Evolutionary conservation across 2,329 filamentous ascomycete species (phyloP).

Genomic region (Aspergillus viridinutans): DNA sequence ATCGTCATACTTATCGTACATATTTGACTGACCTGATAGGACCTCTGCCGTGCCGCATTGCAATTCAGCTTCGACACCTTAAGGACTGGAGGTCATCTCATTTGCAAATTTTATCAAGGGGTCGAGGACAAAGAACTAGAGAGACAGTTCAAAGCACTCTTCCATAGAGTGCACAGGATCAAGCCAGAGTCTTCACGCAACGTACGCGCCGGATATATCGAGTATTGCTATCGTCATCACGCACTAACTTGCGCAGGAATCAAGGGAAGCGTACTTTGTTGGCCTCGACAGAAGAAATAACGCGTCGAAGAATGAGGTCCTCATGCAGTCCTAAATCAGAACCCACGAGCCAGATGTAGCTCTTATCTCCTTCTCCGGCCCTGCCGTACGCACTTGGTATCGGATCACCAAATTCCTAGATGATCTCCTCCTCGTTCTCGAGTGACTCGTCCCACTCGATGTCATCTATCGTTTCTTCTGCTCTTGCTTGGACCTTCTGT

Average conservation of each 20-base stretch:
- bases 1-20: not conserved
- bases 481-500: conserved; percentile 40
- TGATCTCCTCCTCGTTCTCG: conserved; percentile 31
- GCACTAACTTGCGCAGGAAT: conserved; percentile 55
- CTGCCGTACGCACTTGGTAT: not conserved
- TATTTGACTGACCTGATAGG: conserved; percentile 49
- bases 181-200: conserved; percentile 88
- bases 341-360: not conserved
- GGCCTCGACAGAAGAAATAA: conserved; percentile 64
- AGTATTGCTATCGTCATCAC: conserved; percentile 1
- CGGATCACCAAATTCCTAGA: conserved; percentile 5
- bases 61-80: conserved; percentile 82
- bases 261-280: conserved; percentile 82
- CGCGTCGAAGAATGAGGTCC: conserved; percentile 44
- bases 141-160: conserved; percentile 67
- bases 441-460: conserved; percentile 45
- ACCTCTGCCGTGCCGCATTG: conserved; percentile 82
- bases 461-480: conserved; percentile 42
- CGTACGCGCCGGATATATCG: conserved; percentile 45
- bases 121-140: conserved; percentile 78
- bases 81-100: conserved; percentile 76
- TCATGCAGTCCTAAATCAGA: conserved; percentile 19
- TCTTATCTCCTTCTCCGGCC: not conserved
- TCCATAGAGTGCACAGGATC: conserved; percentile 74
- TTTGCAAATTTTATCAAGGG: conserved; percentile 98